Evolutionary conservation across 805 yeast genomes (phyloP).

Genomic region (Cyberlindnera mycetangii): DNA sequence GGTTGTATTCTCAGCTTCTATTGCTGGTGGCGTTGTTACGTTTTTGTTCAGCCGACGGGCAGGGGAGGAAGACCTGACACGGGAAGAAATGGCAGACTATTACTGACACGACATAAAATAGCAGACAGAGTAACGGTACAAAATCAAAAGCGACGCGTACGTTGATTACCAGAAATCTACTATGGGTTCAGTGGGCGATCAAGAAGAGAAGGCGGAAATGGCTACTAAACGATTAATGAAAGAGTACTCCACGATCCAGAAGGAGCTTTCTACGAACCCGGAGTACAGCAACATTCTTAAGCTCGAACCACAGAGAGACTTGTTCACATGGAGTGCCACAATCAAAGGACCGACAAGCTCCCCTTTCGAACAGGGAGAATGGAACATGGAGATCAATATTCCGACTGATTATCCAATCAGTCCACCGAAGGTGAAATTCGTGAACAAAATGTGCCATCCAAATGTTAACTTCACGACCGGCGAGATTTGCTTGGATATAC

Average conservation of each 20-base stretch:
- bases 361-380: constrained; percentile 49
- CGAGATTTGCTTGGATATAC: constrained; percentile 67
- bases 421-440: constrained; percentile 57
- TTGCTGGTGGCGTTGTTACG: background rate
- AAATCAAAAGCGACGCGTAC: too few relatives aligned
- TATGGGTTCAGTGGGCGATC: too few relatives aligned
- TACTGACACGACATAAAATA: background rate
- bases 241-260: constrained; percentile 33
- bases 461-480: constrained; percentile 53
- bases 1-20: too few relatives aligned
- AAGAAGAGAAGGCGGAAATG: too few relatives aligned
- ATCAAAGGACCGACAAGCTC: constrained; percentile 52
- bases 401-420: constrained; percentile 50
- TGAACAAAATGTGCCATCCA: constrained; percentile 42
- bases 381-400: constrained; percentile 46
- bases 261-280: constrained; percentile 23
- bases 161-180: too few relatives aligned
- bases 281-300: constrained; percentile 34
- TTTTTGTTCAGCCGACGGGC: too few relatives aligned
- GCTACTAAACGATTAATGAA: constrained; percentile 35
- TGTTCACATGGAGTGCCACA: constrained; percentile 50
- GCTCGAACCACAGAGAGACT: constrained; percentile 46
- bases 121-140: background rate
- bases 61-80: background rate
- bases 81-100: background rate